Evolutionary conservation across 1,284 basidiomycete genomes (phyloP).

Genomic region (Fistulinella cinereoalba): DNA sequence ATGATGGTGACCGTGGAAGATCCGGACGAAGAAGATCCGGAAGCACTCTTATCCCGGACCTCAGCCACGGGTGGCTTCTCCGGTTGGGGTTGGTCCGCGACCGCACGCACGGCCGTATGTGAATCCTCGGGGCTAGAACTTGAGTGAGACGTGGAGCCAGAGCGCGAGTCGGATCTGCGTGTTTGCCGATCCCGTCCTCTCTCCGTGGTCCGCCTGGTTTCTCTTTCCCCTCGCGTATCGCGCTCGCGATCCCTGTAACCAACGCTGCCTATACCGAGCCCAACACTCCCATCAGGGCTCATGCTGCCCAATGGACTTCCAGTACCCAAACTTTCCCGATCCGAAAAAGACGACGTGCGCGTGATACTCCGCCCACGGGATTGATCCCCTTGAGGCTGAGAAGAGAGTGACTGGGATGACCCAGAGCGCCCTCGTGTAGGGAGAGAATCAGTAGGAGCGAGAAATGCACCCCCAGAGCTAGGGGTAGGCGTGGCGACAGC

Average conservation of each 20-base stretch:
- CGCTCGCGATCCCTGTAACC: conserved; percentile 31
- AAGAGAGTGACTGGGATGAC: conserved; percentile 28
- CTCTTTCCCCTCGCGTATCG: conserved; percentile 33
- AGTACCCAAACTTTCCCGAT: conserved; percentile 42
- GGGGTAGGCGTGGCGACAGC: conserved; percentile 16
- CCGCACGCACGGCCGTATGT: conserved; percentile 11
- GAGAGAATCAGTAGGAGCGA: conserved; percentile 24
- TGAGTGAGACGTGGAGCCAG: conserved; percentile 32
- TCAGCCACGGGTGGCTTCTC: conserved; percentile 10
- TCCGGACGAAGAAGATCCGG: conserved; percentile 27
- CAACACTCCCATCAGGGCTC: conserved; percentile 52
- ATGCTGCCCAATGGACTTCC: conserved; percentile 55
- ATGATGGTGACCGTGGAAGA: conserved; percentile 22
- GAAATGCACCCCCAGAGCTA: conserved; percentile 12
- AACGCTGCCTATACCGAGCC: conserved; percentile 35
- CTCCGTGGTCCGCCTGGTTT: conserved; percentile 30
- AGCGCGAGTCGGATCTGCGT: conserved; percentile 39
- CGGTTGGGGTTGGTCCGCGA: conserved; percentile 7
- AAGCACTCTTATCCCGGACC: conserved; percentile 11
- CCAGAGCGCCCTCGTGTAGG: conserved; percentile 25
- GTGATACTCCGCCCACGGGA: conserved; percentile 56
- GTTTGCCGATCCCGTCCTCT: conserved; percentile 43
- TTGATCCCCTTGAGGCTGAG: conserved; percentile 26
- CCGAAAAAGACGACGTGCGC: conserved; percentile 50
- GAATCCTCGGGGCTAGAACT: conserved; percentile 48